Percentiles rank a stretch among this genome's conserved stretches.
Conservation (phyloP, 1,284 basidiomycete species). For the Testicularia cyperi region DNA sequence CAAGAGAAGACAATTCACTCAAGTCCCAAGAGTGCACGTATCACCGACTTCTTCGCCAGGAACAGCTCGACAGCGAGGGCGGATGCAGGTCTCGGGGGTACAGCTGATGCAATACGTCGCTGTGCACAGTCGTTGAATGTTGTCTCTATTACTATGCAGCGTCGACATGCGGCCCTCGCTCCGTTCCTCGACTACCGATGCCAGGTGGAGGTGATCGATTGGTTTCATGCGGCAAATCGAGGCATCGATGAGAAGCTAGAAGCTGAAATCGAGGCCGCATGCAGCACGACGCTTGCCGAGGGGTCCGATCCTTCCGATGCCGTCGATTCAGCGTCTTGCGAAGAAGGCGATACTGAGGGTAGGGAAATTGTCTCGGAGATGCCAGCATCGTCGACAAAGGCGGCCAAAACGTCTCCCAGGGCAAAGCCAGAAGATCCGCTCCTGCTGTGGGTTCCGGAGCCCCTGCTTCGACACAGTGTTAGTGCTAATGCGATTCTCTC, state of each 20-base stretch:
- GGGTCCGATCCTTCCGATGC: too few species aligned
- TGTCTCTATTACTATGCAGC: constrained; percentile 15
- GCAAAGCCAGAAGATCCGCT: constrained; percentile 4
- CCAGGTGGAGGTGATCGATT: constrained; percentile 10
- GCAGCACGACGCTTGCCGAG: not conserved
- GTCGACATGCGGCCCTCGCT: constrained; percentile 16
- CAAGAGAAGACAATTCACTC: constrained; percentile 10
- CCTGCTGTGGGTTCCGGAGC: constrained; percentile 31
- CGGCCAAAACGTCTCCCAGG: not conserved
- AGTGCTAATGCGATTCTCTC: constrained; percentile 4
- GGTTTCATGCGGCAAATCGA: not conserved
- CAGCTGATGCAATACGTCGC: too few species aligned
- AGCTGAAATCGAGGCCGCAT: constrained; percentile 2
- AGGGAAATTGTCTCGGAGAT: too few species aligned
- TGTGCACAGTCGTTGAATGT: too few species aligned
- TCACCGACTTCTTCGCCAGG: constrained; percentile 33
- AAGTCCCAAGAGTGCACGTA: constrained; percentile 19
- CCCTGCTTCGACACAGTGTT: constrained; percentile 7
- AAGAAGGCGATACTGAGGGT: too few species aligned
- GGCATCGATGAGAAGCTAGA: constrained; percentile 12
- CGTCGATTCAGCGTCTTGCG: too few species aligned
- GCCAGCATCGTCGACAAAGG: constrained; percentile 5
- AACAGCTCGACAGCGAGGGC: too few species aligned
- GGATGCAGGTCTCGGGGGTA: too few species aligned
- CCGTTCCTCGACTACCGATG: constrained; percentile 22